These are phyloP conservation scores for Cercospora sp. DNA, from an alignment of 2,329 filamentous ascomycete genomes.

Conservation along the genomic window DNA sequence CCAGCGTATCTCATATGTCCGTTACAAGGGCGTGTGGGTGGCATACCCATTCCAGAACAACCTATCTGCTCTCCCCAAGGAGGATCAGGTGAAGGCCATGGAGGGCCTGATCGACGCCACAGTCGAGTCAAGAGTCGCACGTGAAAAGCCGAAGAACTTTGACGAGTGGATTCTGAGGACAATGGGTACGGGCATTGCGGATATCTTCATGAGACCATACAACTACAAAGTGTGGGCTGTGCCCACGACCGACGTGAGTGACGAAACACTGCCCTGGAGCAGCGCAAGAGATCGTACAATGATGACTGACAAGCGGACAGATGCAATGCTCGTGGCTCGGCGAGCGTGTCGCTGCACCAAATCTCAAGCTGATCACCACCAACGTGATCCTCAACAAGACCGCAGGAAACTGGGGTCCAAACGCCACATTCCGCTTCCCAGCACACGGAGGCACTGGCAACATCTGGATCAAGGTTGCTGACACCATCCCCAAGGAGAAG, in stretches of 20 bases:
- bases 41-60: constrained; percentile 99
- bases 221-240: constrained; percentile 99
- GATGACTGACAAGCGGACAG: constrained; percentile 50
- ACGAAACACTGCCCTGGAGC: not conserved
- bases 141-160: constrained; percentile 92
- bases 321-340: constrained; percentile 99
- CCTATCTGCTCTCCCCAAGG: constrained; percentile 95
- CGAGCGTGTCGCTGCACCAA: constrained; percentile 94
- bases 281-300: not conserved
- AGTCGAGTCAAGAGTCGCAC: constrained; percentile 79
- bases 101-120: constrained; percentile 96
- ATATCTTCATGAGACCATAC: constrained; percentile 98
- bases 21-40: constrained; percentile 94
- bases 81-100: constrained; percentile 92
- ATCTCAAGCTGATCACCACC: constrained; percentile 88
- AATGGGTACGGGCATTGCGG: constrained; percentile 83
- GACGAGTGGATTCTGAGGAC: constrained; percentile 97
- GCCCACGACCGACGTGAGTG: constrained; percentile 84
- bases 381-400: constrained; percentile 97
- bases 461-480: constrained; percentile 97
- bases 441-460: constrained; percentile 92
- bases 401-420: constrained; percentile 96
- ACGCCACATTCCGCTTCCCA: constrained; percentile 97
- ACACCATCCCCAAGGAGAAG: constrained; percentile 90
- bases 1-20: constrained; percentile 98